phyloP scores from a whole-genome alignment of 176 grass and related monocot species.

The Paspalum notatum region DNA sequence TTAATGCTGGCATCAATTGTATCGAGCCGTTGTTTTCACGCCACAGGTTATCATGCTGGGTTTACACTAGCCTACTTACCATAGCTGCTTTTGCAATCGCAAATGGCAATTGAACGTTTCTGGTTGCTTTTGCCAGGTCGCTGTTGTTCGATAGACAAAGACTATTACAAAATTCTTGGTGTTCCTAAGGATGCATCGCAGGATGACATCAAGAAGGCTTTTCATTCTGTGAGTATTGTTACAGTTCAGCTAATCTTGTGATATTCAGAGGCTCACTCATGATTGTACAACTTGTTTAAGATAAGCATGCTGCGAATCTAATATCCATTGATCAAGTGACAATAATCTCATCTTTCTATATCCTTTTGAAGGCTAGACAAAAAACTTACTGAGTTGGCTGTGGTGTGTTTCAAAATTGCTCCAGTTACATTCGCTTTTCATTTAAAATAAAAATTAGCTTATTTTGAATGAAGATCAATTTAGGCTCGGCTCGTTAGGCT shows the following conservation, averaged over 20 bases:
- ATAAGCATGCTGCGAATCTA: slow-evolving; percentile 15
- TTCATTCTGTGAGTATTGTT: slow-evolving; percentile 78
- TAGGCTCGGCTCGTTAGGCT: background rate
- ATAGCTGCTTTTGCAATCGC: slow-evolving; percentile 14
- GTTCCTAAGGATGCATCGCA: slow-evolving; percentile 70
- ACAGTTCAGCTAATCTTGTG: slow-evolving; percentile 24
- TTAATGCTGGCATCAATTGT: slow-evolving; percentile 43
- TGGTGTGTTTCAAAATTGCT: too few species aligned
- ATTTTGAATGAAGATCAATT: too few species aligned
- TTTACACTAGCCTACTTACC: slow-evolving; percentile 9
- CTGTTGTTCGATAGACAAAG: slow-evolving; percentile 52
- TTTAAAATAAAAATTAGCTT: too few species aligned
- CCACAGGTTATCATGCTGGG: slow-evolving; percentile 71
- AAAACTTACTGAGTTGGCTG: too few species aligned
- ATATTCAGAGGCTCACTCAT: slow-evolving; percentile 6
- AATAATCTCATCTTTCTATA: slow-evolving; percentile 12
- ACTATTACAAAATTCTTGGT: slow-evolving; percentile 90
- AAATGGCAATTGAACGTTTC: slow-evolving; percentile 29
- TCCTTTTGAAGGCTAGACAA: too few species aligned
- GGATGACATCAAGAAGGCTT: slow-evolving; percentile 95
- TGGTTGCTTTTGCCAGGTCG: slow-evolving; percentile 52
- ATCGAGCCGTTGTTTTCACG: slow-evolving; percentile 65
- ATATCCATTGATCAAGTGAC: background rate
- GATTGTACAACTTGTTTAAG: slow-evolving; percentile 28
- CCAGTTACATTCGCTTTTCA: too few species aligned